Evolutionary conservation across 140 eudicot genomes (phyloP).

Genomic region (Erigeron philadelphicus): DNA sequence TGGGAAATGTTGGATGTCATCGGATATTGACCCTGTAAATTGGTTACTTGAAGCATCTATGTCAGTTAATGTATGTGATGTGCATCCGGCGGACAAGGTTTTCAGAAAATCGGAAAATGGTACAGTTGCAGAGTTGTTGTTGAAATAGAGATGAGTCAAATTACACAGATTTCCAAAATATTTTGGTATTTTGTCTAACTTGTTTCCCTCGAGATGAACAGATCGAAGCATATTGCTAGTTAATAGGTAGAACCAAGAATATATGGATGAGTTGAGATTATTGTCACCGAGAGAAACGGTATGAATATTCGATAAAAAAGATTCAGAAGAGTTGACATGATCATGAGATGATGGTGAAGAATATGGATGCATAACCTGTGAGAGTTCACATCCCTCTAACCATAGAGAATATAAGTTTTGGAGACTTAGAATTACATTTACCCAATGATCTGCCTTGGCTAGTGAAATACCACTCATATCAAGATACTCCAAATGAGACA

Average conservation of each 20-base stretch:
- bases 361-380: slow-evolving; percentile 17
- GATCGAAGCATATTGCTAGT: neutral
- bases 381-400: slow-evolving; percentile 15
- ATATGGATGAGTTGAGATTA: slow-evolving; percentile 23
- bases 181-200: slow-evolving; percentile 23
- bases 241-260: slow-evolving; percentile 23
- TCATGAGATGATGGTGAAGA: slow-evolving; percentile 16
- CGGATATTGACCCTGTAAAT: slow-evolving; percentile 20
- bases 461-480: slow-evolving; percentile 14
- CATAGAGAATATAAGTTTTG: slow-evolving; percentile 5
- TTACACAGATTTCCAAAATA: slow-evolving; percentile 17
- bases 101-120: slow-evolving; percentile 5
- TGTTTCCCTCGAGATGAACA: slow-evolving; percentile 10
- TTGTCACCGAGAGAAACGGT: slow-evolving; percentile 7
- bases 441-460: slow-evolving; percentile 28
- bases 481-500: slow-evolving; percentile 19
- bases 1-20: slow-evolving; percentile 10
- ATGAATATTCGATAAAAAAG: neutral
- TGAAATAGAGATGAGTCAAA: neutral
- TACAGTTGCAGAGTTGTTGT: neutral
- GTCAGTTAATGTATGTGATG: neutral
- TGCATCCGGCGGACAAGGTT: slow-evolving; percentile 20
- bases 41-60: neutral
- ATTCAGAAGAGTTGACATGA: no score
- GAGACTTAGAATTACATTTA: slow-evolving; percentile 20